Evolutionary conservation across 768 basidiomycete species (phyloP).

Genomic region (Xerocomellus chrysenteron): DNA sequence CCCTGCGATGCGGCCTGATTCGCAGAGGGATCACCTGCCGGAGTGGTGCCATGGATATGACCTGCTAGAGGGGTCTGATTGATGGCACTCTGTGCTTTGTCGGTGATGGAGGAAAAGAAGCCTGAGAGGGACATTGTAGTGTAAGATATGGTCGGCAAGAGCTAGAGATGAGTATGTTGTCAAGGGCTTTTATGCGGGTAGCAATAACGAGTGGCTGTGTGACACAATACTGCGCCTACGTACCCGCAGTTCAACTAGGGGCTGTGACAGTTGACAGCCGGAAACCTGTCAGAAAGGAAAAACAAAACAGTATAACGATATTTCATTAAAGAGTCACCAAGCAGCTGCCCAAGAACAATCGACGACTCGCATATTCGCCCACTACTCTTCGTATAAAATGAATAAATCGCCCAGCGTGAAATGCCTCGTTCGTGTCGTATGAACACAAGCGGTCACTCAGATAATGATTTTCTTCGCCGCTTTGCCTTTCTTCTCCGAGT

Average conservation of each 20-base stretch:
- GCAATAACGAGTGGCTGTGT: slow-evolving; percentile 23
- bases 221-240: slow-evolving; percentile 6
- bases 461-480: slow-evolving; percentile 74
- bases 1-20: slow-evolving; percentile 41
- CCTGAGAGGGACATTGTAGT: slow-evolving; percentile 55
- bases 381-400: slow-evolving; percentile 28
- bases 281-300: slow-evolving; percentile 9
- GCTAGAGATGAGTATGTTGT: slow-evolving; percentile 3
- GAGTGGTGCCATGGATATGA: slow-evolving; percentile 49
- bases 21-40: slow-evolving; percentile 39
- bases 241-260: slow-evolving; percentile 5
- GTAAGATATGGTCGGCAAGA: slow-evolving; percentile 8
- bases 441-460: slow-evolving; percentile 34
- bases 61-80: slow-evolving; percentile 58
- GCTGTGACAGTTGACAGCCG: slow-evolving; percentile 2
- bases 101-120: slow-evolving; percentile 66
- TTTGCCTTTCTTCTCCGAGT: slow-evolving; percentile 93
- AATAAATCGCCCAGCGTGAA: slow-evolving; percentile 31
- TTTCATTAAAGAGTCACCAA: slow-evolving; percentile 27
- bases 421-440: slow-evolving; percentile 15
- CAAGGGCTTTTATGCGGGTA: slow-evolving; percentile 19
- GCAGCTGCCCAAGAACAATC: slow-evolving; percentile 20
- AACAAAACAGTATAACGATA: slow-evolving; percentile 13
- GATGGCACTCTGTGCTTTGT: slow-evolving; percentile 75
- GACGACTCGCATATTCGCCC: slow-evolving; percentile 17